Conservation (phyloP, 495 filamentous ascomycete genomes). For the Penicillium dipodomyicola region DNA sequence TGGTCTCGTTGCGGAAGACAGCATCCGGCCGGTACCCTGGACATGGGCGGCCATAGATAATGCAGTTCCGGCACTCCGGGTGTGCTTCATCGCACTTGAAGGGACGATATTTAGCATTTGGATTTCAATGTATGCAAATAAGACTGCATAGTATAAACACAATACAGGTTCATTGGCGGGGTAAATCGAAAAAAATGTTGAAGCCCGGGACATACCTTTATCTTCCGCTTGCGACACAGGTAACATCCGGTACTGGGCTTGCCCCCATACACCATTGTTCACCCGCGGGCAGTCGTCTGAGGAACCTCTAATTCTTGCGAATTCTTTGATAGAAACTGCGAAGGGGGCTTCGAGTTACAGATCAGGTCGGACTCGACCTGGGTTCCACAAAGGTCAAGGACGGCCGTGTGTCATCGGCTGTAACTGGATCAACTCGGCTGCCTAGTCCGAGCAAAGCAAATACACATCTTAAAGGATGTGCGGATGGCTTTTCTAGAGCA, state of each 20-base stretch:
- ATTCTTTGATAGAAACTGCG: constrained; percentile 1
- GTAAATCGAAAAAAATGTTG: constrained; percentile 7
- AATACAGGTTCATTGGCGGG: constrained; percentile 2
- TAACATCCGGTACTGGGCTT: constrained; percentile 49
- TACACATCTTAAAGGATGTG: constrained; percentile 15
- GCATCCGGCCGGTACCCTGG: constrained; percentile 43
- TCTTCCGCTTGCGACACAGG: constrained; percentile 48
- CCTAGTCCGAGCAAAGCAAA: constrained; percentile 14
- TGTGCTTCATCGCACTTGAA: constrained; percentile 45
- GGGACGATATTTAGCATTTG: constrained; percentile 18
- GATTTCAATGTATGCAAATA: not conserved
- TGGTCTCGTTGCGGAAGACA: constrained; percentile 43
- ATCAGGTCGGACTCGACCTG: constrained; percentile 8
- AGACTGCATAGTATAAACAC: not conserved
- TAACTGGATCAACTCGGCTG: constrained; percentile 23
- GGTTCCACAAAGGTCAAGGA: constrained; percentile 18
- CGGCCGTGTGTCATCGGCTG: constrained; percentile 12
- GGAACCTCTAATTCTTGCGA: not conserved
- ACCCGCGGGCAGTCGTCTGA: constrained; percentile 2
- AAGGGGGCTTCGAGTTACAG: constrained; percentile 5
- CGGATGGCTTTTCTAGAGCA: not conserved
- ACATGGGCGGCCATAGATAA: constrained; percentile 41
- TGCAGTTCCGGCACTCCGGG: constrained; percentile 43
- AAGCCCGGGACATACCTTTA: constrained; percentile 39
- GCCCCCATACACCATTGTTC: constrained; percentile 47